Conservation (phyloP, 2,329 filamentous ascomycete species). For the Cladophialophora yegresii region DNA sequence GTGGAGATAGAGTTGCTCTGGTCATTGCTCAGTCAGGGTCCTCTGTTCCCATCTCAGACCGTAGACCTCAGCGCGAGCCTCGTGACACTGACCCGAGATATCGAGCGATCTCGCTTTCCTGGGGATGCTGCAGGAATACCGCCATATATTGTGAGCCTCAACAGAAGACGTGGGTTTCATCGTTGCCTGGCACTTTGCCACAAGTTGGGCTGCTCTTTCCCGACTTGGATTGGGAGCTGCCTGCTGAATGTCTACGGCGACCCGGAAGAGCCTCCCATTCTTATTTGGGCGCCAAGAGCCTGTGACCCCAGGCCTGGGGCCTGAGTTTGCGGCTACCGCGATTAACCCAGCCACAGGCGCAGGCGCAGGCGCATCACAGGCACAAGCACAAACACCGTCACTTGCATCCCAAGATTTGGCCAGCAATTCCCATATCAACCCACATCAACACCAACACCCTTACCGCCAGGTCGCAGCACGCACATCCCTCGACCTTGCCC, state of each 20-base stretch:
- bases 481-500: constrained; percentile 24
- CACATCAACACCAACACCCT: constrained; percentile 13
- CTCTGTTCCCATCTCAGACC: neutral
- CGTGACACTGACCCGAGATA: neutral
- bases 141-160: neutral
- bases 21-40: neutral
- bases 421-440: constrained; percentile 23
- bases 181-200: neutral
- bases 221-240: constrained; percentile 16
- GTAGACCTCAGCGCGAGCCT: neutral
- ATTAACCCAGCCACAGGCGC: neutral
- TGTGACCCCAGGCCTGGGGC: neutral
- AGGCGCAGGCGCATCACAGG: constrained; percentile 17
- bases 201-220: neutral
- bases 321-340: neutral
- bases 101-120: neutral
- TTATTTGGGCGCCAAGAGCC: constrained; percentile 30
- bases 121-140: neutral
- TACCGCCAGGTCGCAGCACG: constrained; percentile 5
- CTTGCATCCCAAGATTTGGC: constrained; percentile 27
- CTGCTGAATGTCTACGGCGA: constrained; percentile 19
- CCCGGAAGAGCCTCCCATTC: constrained; percentile 21
- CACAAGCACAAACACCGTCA: constrained; percentile 8
- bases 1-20: neutral
- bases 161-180: neutral